These are phyloP conservation scores for Aspergillus sojae DNA, from an alignment of 2,329 filamentous ascomycete genomes.

Conservation along the genomic window DNA sequence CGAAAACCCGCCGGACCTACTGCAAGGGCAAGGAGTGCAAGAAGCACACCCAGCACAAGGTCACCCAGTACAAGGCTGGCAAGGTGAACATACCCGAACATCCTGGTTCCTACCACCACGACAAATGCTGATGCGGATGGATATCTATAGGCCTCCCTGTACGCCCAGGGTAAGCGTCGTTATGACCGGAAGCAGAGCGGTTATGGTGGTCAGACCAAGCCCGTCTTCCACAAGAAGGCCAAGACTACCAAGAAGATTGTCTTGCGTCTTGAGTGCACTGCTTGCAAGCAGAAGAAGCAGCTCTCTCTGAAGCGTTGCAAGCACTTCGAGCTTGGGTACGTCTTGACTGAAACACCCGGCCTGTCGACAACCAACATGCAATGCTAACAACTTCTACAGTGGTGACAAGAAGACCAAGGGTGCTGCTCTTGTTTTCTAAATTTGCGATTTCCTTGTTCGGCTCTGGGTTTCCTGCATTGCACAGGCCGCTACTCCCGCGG, in stretches of 20 bases:
- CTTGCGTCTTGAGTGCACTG: conserved; percentile 94
- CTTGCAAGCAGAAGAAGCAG: conserved; percentile 98
- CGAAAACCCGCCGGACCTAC: conserved; percentile 96
- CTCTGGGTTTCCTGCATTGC: conserved; percentile 47
- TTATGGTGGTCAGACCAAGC: conserved; percentile 99
- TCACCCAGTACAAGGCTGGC: conserved; percentile 96
- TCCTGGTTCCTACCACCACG: conserved; percentile 16
- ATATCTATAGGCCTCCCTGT: conserved; percentile 72
- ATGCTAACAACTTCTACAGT: conserved; percentile 61
- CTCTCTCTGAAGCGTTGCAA: conserved; percentile 99
- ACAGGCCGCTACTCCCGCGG: conserved; percentile 36
- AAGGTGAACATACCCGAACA: conserved; percentile 61
- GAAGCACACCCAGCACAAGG: conserved; percentile 91
- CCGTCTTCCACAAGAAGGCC: conserved; percentile 99
- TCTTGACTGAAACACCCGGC: conserved; percentile 28
- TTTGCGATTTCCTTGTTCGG: conserved; percentile 51
- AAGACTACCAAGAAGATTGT: conserved; percentile 99
- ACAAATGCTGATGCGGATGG: conserved; percentile 28
- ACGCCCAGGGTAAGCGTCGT: conserved; percentile 99
- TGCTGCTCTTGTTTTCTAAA: conserved; percentile 99
- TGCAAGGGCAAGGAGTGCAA: conserved; percentile 95
- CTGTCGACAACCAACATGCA: neutral
- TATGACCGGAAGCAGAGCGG: conserved; percentile 99
- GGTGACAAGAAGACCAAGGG: conserved; percentile 99
- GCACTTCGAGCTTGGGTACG: conserved; percentile 99